These are phyloP conservation scores for Pythium scleroteichum DNA, from an alignment of 352 stramenopile genomes.

Conservation along the genomic window DNA sequence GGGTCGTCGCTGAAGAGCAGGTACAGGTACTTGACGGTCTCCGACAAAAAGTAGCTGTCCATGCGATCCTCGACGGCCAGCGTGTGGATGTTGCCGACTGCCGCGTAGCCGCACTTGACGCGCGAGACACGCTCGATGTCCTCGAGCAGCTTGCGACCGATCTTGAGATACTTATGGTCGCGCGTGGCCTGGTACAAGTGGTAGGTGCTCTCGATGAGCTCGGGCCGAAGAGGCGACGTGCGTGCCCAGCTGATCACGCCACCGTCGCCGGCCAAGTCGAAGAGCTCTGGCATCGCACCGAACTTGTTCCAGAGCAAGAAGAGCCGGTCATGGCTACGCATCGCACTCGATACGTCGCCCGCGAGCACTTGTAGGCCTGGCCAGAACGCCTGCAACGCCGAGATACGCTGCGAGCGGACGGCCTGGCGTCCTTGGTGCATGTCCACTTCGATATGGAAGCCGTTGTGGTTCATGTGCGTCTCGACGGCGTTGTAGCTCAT, in stretches of 20 bases:
- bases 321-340: conserved; percentile 92
- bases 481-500: conserved; percentile 78
- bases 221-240: conserved; percentile 94
- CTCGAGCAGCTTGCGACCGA: conserved; percentile 85
- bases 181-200: conserved; percentile 92
- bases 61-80: conserved; percentile 95
- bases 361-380: conserved; percentile 94
- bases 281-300: conserved; percentile 94
- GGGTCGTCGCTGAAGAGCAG: conserved; percentile 96
- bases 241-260: conserved; percentile 75
- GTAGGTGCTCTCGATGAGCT: conserved; percentile 97
- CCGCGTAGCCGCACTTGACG: conserved; percentile 92
- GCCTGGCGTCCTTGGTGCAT: conserved; percentile 72
- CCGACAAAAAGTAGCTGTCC: conserved; percentile 98
- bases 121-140: conserved; percentile 86
- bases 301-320: conserved; percentile 95
- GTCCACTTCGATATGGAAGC: conserved; percentile 86
- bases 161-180: conserved; percentile 89
- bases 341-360: conserved; percentile 90
- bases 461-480: conserved; percentile 68
- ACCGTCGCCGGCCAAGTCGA: conserved; percentile 69
- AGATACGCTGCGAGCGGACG: conserved; percentile 66
- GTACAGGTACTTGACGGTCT: conserved; percentile 99
- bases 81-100: conserved; percentile 89
- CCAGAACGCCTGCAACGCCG: conserved; percentile 96